Base-by-base conservation (phyloP, 2,329 filamentous ascomycete genomes). In the Fusarium continuum region DNA sequence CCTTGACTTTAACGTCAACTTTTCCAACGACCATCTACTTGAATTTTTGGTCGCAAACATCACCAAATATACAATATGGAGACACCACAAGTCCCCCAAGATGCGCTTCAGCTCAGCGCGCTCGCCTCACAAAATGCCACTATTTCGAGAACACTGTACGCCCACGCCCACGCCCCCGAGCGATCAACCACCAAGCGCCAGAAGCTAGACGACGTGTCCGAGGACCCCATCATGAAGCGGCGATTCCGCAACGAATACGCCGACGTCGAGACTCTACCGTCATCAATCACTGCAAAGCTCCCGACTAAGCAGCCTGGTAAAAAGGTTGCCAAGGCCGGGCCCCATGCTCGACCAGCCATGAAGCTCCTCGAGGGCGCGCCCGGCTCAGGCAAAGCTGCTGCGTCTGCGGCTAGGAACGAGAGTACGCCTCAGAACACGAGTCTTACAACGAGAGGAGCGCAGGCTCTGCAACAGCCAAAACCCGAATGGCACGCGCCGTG, bases 401-500 rank as follows among this genome's bases (percentile, higher is more conserved):
- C 64, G 19, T 57, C 59, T 13, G 45, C 56, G 6, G 35, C 64
- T 7, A 55, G 55, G 23, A 52, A 53, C 17, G 61, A 65, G 28
- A 63, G 55, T 35, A 61, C 56, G 39, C 65, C 61, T 32, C 72
- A 72, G 48, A 73, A 68, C 25, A 75, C 72, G 70, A 75, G 71
- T 45, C 53, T 78, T 32, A 68, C 72, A 2, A 72, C 72, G 11
- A 70, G 73, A 40, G 75, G 73, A 8, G 43, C 63, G 6, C 62
- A 72, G 14, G 52, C 67, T 11, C 60, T 76, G 32, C 72, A 77
- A 57, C 76, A 76, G 65, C 82, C 88, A 54, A 92, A 89, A 75
- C 96, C 96, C 1, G 90, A 97, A 55, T 99, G 95, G 95, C 95
- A 99, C 75, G 87, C 93, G 60, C 96, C 96, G 11, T 99, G 96